A percentile compares a stretch with the other conserved stretches of the same genome.
Evolutionary conservation across 768 basidiomycete species (phyloP).

Genomic region (Rhodocollybia butyracea): DNA sequence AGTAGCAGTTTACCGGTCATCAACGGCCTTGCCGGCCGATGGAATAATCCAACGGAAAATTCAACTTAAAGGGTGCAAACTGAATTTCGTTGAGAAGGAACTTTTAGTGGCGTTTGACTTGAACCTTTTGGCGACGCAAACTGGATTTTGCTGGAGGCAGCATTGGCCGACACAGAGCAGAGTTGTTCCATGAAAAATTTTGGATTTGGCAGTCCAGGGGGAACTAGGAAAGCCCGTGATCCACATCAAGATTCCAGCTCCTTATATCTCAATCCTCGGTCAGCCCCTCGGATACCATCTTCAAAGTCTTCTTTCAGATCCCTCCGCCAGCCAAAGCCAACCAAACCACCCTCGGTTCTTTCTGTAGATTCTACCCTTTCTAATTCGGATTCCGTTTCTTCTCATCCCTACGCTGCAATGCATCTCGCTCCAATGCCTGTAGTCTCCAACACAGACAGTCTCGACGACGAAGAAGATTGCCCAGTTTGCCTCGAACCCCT

Average conservation of each 20-base stretch:
- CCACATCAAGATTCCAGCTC: constrained; percentile 22
- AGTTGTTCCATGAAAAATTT: not conserved
- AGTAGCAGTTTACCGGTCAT: too few relatives aligned
- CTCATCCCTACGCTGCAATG: constrained; percentile 60
- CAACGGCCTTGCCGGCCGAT: too few relatives aligned
- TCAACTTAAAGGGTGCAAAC: too few relatives aligned
- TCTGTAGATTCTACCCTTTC: constrained; percentile 40
- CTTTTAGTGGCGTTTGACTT: too few relatives aligned
- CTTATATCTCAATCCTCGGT: constrained; percentile 14
- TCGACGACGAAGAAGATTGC: constrained; percentile 85
- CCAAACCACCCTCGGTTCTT: constrained; percentile 49
- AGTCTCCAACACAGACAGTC: constrained; percentile 58
- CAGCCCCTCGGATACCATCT: constrained; percentile 16
- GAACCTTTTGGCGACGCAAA: not conserved
- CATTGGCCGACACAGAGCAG: not conserved
- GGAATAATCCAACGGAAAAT: too few relatives aligned
- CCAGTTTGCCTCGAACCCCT: constrained; percentile 96
- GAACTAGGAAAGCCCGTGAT: constrained; percentile 2
- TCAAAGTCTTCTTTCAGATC: constrained; percentile 36
- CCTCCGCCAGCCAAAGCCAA: constrained; percentile 41
- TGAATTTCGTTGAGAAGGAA: too few relatives aligned
- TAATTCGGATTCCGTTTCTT: constrained; percentile 31
- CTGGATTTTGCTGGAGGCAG: not conserved
- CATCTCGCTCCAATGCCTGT: constrained; percentile 67
- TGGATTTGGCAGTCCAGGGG: not conserved